These are phyloP conservation scores for Mycena floridula DNA, from an alignment of 768 basidiomycete genomes.

Conservation along the genomic window DNA sequence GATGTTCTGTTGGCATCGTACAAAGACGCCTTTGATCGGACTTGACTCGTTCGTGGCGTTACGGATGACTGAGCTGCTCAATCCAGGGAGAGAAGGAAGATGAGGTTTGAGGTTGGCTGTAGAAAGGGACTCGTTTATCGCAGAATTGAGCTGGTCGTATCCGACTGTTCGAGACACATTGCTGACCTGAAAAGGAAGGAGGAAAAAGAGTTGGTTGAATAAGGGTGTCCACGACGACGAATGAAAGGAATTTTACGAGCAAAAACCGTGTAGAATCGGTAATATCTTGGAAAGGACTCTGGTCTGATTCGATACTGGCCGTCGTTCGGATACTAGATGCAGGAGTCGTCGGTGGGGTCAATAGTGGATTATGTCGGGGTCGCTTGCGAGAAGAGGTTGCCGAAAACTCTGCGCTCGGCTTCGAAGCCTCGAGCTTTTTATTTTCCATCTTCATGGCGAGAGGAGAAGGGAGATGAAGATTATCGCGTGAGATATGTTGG, in stretches of 20 bases:
- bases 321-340: conserved; percentile 27
- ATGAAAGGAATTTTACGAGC: conserved; percentile 10
- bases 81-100: background rate
- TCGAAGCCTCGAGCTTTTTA: background rate
- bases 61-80: background rate
- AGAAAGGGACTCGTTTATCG: conserved; percentile 3
- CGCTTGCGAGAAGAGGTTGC: background rate
- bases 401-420: background rate
- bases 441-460: conserved; percentile 17
- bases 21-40: conserved; percentile 51
- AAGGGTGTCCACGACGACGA: background rate
- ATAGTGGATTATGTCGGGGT: conserved; percentile 16
- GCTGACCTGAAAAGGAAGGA: conserved; percentile 29
- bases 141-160: conserved; percentile 16
- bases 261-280: conserved; percentile 11
- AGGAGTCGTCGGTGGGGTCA: conserved; percentile 51
- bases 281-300: conserved; percentile 10
- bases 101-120: conserved; percentile 3
- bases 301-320: conserved; percentile 9
- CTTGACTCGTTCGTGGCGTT: background rate
- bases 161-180: conserved; percentile 29
- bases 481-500: conserved; percentile 16
- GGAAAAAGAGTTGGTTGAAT: conserved; percentile 10
- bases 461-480: conserved; percentile 26
- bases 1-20: conserved; percentile 40